A percentile compares a stretch with the other conserved stretches of the same genome.
These are phyloP conservation scores for Rhododendron molle DNA, from an alignment of 148 eudicot species.

Conservation along the genomic window DNA sequence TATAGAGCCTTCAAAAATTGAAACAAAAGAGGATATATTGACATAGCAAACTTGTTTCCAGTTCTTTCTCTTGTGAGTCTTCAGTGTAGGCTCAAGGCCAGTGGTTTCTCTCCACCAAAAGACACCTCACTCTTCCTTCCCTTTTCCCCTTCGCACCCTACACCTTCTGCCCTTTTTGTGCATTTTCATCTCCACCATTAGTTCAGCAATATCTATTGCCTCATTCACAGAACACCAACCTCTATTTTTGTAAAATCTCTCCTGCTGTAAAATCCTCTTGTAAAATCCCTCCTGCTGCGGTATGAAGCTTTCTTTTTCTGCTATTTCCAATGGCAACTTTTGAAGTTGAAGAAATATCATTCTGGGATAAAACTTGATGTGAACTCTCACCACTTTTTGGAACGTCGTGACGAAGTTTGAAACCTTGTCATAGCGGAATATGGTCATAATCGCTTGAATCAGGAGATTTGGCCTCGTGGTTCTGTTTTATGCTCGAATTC, in stretches of 20 bases:
- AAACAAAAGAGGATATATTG: not conserved
- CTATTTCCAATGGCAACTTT: not conserved
- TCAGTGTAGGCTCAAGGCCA: not conserved
- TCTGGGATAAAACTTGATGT: not conserved
- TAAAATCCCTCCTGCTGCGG: not conserved
- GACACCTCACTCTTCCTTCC: not conserved
- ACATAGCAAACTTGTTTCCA: not conserved
- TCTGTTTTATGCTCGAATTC: not conserved
- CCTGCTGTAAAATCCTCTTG: too few species aligned
- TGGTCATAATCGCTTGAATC: not conserved
- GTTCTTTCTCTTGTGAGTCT: not conserved
- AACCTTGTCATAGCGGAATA: not conserved
- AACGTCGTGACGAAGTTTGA: not conserved
- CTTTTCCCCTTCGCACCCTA: not conserved
- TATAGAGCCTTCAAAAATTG: not conserved
- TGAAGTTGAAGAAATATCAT: not conserved
- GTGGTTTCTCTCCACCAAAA: not conserved
- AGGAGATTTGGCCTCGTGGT: not conserved
- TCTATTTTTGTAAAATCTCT: too few species aligned
- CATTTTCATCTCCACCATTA: not conserved
- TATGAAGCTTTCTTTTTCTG: not conserved
- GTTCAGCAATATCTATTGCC: not conserved
- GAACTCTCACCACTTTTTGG: not conserved
- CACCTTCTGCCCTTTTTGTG: not conserved
- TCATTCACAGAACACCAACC: not conserved